A percentile compares a stretch with the other conserved stretches of the same genome.
Conservation (phyloP, 1,284 basidiomycete species). For the Cystobasidium pallidum region DNA sequence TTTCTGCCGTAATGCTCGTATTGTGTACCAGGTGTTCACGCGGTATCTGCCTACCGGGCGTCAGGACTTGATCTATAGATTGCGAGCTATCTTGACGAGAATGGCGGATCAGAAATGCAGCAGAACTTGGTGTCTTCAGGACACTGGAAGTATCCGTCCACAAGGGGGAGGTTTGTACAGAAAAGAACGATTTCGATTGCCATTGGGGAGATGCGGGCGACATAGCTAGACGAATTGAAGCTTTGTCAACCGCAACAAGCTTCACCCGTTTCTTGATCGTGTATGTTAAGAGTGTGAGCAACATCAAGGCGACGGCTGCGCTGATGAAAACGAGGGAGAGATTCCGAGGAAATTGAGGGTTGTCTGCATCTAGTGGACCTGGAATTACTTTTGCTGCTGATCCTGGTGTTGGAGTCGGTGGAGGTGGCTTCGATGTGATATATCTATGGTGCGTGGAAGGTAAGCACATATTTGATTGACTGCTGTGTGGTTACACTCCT, state of each 20-base stretch:
- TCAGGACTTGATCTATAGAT: neutral
- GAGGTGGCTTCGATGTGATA: neutral
- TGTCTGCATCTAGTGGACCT: neutral
- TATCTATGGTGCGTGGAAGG: neutral
- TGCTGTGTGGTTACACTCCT: too few relatives aligned
- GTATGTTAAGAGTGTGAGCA: neutral
- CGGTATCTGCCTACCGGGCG: neutral
- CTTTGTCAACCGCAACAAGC: neutral
- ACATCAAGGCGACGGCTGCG: neutral
- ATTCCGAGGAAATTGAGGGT: neutral
- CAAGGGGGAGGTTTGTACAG: neutral
- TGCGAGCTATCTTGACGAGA: neutral
- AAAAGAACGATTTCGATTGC: neutral
- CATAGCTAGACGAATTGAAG: neutral
- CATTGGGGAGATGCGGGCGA: neutral
- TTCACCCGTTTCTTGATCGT: neutral
- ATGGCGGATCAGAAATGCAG: neutral
- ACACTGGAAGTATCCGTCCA: neutral
- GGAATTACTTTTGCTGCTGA: neutral
- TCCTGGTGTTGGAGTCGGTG: neutral
- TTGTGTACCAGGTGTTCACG: neutral
- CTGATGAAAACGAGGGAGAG: neutral
- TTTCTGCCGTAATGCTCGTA: neutral
- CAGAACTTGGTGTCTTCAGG: neutral
- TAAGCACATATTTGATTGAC: too few relatives aligned